Percentiles rank a stretch among this genome's conserved stretches.
Conservation (phyloP, 257 asterid species). For the Nicotiana noctiflora region DNA sequence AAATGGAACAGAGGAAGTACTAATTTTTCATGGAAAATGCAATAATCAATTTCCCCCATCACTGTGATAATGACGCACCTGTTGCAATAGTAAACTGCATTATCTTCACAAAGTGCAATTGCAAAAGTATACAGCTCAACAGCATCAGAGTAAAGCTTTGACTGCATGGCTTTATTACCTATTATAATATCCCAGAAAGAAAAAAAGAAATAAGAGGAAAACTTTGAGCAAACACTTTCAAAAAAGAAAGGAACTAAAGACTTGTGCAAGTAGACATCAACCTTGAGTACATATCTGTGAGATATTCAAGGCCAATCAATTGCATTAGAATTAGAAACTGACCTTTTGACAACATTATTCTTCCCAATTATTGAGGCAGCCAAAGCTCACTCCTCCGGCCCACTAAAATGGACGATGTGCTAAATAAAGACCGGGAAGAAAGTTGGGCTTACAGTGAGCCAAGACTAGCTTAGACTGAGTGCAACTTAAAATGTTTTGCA, state of each 20-base stretch:
- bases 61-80: constrained; percentile 36
- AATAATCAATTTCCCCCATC: background rate
- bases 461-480: background rate
- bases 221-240: background rate
- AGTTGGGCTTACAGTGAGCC: background rate
- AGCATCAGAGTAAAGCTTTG: constrained; percentile 53
- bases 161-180: constrained; percentile 82
- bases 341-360: background rate
- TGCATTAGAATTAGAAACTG: background rate
- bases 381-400: background rate
- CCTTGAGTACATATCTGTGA: background rate
- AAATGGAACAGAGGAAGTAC: background rate
- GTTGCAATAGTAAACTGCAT: constrained; percentile 84
- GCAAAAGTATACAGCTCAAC: constrained; percentile 74
- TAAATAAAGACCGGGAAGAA: background rate
- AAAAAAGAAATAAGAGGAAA: background rate
- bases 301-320: background rate
- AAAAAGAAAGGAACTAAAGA: background rate
- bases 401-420: background rate
- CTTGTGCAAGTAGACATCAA: background rate
- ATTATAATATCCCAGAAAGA: background rate
- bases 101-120: constrained; percentile 55
- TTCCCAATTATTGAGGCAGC: background rate
- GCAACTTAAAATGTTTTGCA: background rate
- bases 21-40: background rate